Percentiles rank a stretch among this genome's conserved stretches.
phyloP scores from a whole-genome alignment of 1,284 basidiomycete genomes.

The Hymenochaete sp. region DNA sequence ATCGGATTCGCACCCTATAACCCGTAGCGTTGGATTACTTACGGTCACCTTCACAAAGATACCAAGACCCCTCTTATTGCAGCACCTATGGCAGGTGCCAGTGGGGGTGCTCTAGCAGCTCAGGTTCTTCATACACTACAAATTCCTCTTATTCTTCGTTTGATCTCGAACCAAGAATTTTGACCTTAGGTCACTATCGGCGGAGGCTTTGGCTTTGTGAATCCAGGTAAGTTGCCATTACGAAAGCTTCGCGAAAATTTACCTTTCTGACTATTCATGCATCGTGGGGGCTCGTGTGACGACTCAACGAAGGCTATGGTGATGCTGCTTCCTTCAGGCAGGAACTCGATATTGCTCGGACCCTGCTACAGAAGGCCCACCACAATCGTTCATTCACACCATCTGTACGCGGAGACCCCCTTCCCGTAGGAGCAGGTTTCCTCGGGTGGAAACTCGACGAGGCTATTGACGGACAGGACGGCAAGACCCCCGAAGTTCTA shows the following conservation, averaged over 20 bases:
- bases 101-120: slow-evolving; percentile 54
- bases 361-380: slow-evolving; percentile 6
- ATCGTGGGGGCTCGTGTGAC: not conserved
- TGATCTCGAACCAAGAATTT: too few species aligned
- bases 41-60: slow-evolving; percentile 28
- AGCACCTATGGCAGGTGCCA: slow-evolving; percentile 61
- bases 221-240: slow-evolving; percentile 35
- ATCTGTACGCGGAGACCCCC: slow-evolving; percentile 24
- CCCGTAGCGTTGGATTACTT: not conserved
- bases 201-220: slow-evolving; percentile 66
- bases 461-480: slow-evolving; percentile 21
- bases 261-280: not conserved
- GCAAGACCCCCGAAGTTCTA: slow-evolving; percentile 34
- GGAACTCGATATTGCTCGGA: slow-evolving; percentile 43
- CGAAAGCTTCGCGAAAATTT: not conserved
- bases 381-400: not conserved
- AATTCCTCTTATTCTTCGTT: too few species aligned
- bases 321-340: slow-evolving; percentile 33
- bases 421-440: slow-evolving; percentile 68
- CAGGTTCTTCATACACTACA: too few species aligned
- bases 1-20: too few species aligned
- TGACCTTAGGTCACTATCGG: too few species aligned
- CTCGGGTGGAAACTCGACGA: slow-evolving; percentile 61
- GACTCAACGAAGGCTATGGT: slow-evolving; percentile 34
- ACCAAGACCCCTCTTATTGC: slow-evolving; percentile 50